Conservation (phyloP, 306 rosid genomes). For the Dalbergia cultrata region DNA sequence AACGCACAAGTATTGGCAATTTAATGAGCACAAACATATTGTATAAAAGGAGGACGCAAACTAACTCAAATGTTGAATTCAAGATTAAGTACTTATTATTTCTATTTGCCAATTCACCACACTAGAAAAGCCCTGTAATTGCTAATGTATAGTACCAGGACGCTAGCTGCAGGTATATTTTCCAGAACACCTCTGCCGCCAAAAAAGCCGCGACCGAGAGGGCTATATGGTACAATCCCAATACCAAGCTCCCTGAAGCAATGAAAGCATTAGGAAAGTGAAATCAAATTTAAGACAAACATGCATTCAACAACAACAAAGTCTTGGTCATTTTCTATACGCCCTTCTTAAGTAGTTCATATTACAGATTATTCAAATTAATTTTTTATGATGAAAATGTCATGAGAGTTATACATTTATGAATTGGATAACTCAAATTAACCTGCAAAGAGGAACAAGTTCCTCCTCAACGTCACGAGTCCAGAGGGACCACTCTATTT, state of each 20-base stretch:
- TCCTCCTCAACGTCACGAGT: too few relatives aligned
- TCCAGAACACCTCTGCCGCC: constrained; percentile 69
- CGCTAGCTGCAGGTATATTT: constrained; percentile 51
- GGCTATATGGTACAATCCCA: constrained; percentile 79
- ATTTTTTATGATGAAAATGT: too few relatives aligned
- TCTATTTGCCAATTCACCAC: too few relatives aligned
- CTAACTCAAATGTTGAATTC: too few relatives aligned
- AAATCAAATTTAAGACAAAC: neutral
- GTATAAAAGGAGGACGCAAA: too few relatives aligned
- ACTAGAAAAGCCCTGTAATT: neutral
- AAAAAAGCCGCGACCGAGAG: constrained; percentile 74
- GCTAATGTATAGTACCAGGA: constrained; percentile 38
- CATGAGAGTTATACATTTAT: too few relatives aligned
- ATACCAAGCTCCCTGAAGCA: constrained; percentile 70
- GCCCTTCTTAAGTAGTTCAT: neutral
- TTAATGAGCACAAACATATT: too few relatives aligned
- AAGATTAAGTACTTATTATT: too few relatives aligned
- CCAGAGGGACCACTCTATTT: constrained; percentile 85
- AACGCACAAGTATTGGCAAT: too few relatives aligned
- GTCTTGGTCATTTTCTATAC: neutral
- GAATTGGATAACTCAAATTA: too few relatives aligned
- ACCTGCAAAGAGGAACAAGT: too few relatives aligned
- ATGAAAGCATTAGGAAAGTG: neutral
- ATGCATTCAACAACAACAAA: neutral
- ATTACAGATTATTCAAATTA: neutral